A percentile compares a stretch with the other conserved stretches of the same genome.
These are phyloP conservation scores for Xylariaceae sp. DNA, from an alignment of 2,329 filamentous ascomycete species.

Conservation along the genomic window DNA sequence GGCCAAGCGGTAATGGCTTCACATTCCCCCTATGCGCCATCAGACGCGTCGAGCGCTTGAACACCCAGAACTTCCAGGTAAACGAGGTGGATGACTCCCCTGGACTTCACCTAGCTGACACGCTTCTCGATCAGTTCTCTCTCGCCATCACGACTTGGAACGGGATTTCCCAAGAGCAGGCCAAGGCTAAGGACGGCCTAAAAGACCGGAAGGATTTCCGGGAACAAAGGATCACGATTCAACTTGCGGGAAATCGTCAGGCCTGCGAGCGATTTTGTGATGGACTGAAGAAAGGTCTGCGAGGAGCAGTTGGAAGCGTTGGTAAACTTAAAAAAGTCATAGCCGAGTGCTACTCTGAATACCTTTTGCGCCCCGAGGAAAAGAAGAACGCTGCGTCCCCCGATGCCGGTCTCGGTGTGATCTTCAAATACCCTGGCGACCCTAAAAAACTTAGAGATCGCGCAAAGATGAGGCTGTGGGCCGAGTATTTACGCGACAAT, in stretches of 20 bases:
- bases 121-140: constrained; percentile 60
- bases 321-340: constrained; percentile 77
- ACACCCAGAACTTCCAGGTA: constrained; percentile 81
- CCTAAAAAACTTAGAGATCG: constrained; percentile 87
- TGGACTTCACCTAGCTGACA: constrained; percentile 1
- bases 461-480: constrained; percentile 97
- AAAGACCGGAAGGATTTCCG: constrained; percentile 39
- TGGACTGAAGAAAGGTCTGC: constrained; percentile 81
- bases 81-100: constrained; percentile 6
- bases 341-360: constrained; percentile 85
- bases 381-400: constrained; percentile 62
- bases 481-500: constrained; percentile 92
- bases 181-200: constrained; percentile 38
- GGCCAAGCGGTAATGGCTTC: constrained; percentile 92
- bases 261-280: constrained; percentile 96
- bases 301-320: constrained; percentile 82
- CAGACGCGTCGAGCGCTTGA: constrained; percentile 82
- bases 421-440: constrained; percentile 93
- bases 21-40: constrained; percentile 90
- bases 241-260: constrained; percentile 81
- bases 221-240: constrained; percentile 85
- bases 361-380: constrained; percentile 60
- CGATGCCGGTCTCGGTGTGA: constrained; percentile 87
- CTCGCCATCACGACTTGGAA: constrained; percentile 96
- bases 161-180: constrained; percentile 51